Conservation (phyloP, 495 filamentous ascomycete species). For the Xylaria flabelliformis region DNA sequence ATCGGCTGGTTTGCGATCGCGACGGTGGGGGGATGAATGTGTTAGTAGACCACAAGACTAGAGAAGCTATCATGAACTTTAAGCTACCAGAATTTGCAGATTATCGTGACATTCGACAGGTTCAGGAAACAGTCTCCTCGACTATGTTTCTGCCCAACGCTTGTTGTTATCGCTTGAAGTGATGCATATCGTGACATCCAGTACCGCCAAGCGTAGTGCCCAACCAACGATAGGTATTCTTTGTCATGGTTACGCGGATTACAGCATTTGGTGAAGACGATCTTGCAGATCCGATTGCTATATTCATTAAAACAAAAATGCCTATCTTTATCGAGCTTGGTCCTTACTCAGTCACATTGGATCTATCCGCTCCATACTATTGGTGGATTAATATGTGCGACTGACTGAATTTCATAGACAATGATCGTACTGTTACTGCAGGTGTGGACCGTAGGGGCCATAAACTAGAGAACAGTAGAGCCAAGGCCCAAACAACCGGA, state of each 20-base stretch:
- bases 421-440: background rate
- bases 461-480: slow-evolving; percentile 1
- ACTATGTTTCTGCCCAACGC: background rate
- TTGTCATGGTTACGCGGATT: background rate
- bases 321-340: background rate
- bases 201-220: background rate
- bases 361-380: background rate
- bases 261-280: slow-evolving; percentile 3
- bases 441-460: slow-evolving; percentile 10
- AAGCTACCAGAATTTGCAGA: background rate
- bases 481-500: slow-evolving; percentile 1
- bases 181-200: background rate
- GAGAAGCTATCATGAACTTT: background rate
- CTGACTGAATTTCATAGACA: background rate
- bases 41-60: background rate
- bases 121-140: background rate
- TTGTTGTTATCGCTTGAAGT: background rate
- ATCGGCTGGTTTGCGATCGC: background rate
- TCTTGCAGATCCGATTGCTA: background rate
- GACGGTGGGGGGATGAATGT: background rate
- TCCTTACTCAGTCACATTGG: background rate
- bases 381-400: slow-evolving; percentile 25
- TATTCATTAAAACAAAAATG: background rate
- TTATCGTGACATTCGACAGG: background rate
- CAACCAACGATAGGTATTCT: background rate